phyloP scores from a whole-genome alignment of 371 early-diverging fungal species.

The Blastocladiella emersonii region DNA sequence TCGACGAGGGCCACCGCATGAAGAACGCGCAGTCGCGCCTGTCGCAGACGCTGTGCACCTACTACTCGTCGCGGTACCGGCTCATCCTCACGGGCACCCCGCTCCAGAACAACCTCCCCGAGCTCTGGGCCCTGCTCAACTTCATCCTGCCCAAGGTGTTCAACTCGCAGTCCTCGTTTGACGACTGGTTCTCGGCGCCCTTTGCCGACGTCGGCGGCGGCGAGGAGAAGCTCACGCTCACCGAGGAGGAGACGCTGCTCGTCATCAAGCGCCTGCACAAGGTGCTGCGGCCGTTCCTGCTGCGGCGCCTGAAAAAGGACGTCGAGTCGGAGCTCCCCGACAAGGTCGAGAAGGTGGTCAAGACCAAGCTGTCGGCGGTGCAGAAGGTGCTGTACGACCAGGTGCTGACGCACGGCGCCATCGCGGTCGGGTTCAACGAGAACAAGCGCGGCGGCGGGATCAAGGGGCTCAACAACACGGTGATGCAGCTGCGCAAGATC shows the following conservation, averaged over 20 bases:
- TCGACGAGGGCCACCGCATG: constrained; percentile 99
- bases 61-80: constrained; percentile 77
- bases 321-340: constrained; percentile 97
- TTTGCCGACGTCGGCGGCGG: constrained; percentile 68
- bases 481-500: constrained; percentile 98
- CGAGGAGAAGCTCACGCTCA: constrained; percentile 74
- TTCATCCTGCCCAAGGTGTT: constrained; percentile 95
- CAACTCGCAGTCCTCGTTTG: constrained; percentile 87
- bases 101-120: constrained; percentile 96
- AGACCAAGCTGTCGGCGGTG: constrained; percentile 76
- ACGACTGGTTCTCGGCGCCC: constrained; percentile 97
- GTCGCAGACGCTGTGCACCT: constrained; percentile 62
- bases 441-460: constrained; percentile 32
- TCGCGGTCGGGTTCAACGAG: constrained; percentile 46
- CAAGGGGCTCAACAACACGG: constrained; percentile 86
- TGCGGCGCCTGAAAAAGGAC: constrained; percentile 97
- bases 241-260: constrained; percentile 94
- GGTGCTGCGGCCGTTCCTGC: constrained; percentile 92
- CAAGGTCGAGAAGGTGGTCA: constrained; percentile 95
- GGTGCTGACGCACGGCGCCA: constrained; percentile 55
- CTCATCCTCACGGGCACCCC: constrained; percentile 98
- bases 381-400: constrained; percentile 64
- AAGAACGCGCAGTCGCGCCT: constrained; percentile 90
- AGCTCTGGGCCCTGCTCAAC: constrained; percentile 96
- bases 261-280: constrained; percentile 95